Conservation (phyloP, 169 alveolate genomes). For the Plasmodium vivax region DNA sequence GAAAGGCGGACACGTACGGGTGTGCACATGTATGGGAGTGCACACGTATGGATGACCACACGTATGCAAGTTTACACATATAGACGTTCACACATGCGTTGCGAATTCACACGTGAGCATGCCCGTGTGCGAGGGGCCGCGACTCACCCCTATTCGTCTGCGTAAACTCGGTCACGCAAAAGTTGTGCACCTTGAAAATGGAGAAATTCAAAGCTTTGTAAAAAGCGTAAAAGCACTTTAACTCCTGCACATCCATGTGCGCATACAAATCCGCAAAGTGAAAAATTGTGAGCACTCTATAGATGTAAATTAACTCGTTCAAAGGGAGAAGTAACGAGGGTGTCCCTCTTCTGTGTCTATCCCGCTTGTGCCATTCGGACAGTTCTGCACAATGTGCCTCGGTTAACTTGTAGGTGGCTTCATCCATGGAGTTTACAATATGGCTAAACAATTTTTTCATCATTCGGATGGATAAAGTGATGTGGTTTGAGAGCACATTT, state of each 20-base stretch:
- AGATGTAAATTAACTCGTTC: constrained; percentile 51
- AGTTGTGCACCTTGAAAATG: constrained; percentile 40
- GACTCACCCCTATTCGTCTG: constrained; percentile 60
- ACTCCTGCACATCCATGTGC: constrained; percentile 50
- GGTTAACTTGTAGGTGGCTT: constrained; percentile 7
- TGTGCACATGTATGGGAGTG: not conserved
- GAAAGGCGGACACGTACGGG: not conserved
- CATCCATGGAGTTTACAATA: constrained; percentile 63
- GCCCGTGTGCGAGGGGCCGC: not conserved
- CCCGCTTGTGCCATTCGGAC: not conserved
- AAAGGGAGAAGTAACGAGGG: constrained; percentile 9
- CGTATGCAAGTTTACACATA: not conserved
- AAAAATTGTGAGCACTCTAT: constrained; percentile 45
- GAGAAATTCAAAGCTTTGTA: constrained; percentile 30
- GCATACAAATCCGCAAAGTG: constrained; percentile 49
- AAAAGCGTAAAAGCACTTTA: constrained; percentile 29
- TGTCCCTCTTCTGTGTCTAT: not conserved
- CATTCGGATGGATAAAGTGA: constrained; percentile 24
- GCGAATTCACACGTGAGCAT: not conserved
- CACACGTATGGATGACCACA: not conserved
- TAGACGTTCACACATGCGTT: not conserved
- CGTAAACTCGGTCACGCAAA: constrained; percentile 33
- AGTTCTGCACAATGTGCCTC: constrained; percentile 10
- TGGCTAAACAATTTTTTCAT: not conserved
- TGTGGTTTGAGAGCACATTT: not conserved